Base-by-base conservation (phyloP, 139 green algal genomes). In the Volvox africanus region DNA sequence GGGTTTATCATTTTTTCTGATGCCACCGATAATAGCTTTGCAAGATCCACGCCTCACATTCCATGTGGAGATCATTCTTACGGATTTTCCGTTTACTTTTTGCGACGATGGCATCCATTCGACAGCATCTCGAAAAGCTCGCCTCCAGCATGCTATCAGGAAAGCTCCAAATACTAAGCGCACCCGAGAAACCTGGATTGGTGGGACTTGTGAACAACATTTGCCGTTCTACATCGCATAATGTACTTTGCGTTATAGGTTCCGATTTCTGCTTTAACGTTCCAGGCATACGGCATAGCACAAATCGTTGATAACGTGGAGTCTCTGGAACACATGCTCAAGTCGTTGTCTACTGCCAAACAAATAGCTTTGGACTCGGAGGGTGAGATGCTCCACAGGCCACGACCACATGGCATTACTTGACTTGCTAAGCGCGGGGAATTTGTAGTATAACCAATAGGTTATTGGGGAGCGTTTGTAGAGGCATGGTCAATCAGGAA, bases 241-340 rank as follows among this genome's bases (percentile, higher is more conserved):
- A 14, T 55, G 44, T 55, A 9, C 44, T 14, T 9, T 9, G 44
- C 44, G 44, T 55, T 55, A 55, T 5, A 55, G 9, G 44, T 9
- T 9, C 9, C 21, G 75, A 81, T 35, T 55, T 55, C 33, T 24
- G 65, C 65, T 73, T 81, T 55, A 20, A n/a, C 13, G 75, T 11
- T 35, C 76, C 83, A 89, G 83, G 83, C 67, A 30, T 89, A 89
- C n/a, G 83, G 83, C 33, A 89, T 89, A 37, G 83, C 83, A 3
- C 83, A 89, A 28, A 3, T 89, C 11, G 83, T 89, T 6, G 83
- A 89, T n/a, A 50, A 37, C 22, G 6, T 89, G 26, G 36, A 26
- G 2, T 68, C 83, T 22, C 36, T 89, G 67, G 83, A 89, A 68
- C 26, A 65, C 67, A 89, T 89, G 83, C 67, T 89, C 30, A 65